Evolutionary conservation across 2,329 filamentous ascomycete species (phyloP).

Genomic region (Penicillium sp.): DNA sequence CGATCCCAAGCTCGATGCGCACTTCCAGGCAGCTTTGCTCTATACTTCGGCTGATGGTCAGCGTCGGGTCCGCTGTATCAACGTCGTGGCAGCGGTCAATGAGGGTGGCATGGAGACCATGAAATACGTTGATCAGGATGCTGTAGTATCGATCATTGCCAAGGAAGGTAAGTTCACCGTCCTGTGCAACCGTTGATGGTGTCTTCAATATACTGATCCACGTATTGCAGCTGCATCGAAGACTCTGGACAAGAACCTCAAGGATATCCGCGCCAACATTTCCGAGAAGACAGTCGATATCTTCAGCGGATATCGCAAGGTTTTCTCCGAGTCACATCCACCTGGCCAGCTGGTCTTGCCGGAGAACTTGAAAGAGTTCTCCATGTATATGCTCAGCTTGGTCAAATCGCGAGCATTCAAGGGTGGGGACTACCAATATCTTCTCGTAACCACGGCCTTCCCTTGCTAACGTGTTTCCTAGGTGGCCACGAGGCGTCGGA

Average conservation of each 20-base stretch:
- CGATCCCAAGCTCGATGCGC: conserved; percentile 92
- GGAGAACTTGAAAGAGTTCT: conserved; percentile 91
- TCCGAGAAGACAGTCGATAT: conserved; percentile 93
- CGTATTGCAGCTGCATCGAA: conserved; percentile 64
- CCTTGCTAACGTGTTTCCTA: conserved; percentile 15
- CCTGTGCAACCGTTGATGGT: neutral
- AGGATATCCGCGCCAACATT: conserved; percentile 76
- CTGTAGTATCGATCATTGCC: conserved; percentile 78
- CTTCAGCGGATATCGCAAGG: conserved; percentile 84
- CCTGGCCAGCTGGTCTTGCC: conserved; percentile 91
- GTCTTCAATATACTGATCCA: conserved; percentile 19
- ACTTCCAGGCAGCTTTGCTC: conserved; percentile 91
- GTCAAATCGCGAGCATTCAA: conserved; percentile 92
- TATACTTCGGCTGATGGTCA: conserved; percentile 91
- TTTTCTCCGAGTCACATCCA: conserved; percentile 80
- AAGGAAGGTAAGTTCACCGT: conserved; percentile 62
- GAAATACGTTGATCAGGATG: conserved; percentile 94
- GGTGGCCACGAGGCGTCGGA: conserved; percentile 87
- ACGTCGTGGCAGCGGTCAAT: conserved; percentile 87
- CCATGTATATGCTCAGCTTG: conserved; percentile 90
- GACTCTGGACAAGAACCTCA: conserved; percentile 69
- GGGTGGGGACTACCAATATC: conserved; percentile 37
- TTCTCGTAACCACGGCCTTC: neutral
- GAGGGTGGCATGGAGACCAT: conserved; percentile 77
- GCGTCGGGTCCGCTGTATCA: conserved; percentile 84